Conservation (phyloP, 2,329 filamentous ascomycete species). For the Fusarium nematophilum region DNA sequence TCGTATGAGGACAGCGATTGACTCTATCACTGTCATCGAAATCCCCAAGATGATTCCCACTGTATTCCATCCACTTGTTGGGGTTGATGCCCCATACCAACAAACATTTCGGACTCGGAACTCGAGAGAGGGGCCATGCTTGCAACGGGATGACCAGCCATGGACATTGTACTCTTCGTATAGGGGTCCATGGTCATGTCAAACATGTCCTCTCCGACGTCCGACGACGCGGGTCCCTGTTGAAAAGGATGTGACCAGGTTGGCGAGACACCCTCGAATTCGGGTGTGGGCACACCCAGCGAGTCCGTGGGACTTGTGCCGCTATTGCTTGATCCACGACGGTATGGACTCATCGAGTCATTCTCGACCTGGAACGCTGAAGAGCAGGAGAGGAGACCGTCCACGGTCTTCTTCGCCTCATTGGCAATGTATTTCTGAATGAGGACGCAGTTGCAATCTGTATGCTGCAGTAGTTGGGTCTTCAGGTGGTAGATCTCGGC, state of each 20-base stretch:
- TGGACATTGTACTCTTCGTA: constrained; percentile 23
- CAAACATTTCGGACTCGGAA: constrained; percentile 26
- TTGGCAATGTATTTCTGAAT: constrained; percentile 48
- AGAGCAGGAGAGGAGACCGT: constrained; percentile 33
- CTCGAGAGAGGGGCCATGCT: constrained; percentile 11
- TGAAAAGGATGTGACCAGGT: constrained; percentile 40
- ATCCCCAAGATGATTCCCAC: constrained; percentile 38
- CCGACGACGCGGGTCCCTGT: constrained; percentile 30
- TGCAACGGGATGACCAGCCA: constrained; percentile 23
- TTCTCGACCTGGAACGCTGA: constrained; percentile 26
- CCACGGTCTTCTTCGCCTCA: constrained; percentile 46
- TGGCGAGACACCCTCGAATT: constrained; percentile 35
- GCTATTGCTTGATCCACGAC: constrained; percentile 39
- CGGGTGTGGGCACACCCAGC: constrained; percentile 36
- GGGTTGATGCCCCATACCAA: constrained; percentile 18
- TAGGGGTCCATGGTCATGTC: constrained; percentile 37
- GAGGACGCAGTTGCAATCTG: constrained; percentile 46
- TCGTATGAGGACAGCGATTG: background rate
- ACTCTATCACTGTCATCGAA: constrained; percentile 16
- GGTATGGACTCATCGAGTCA: constrained; percentile 27
- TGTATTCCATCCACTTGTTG: constrained; percentile 20
- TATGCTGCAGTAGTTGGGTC: constrained; percentile 45
- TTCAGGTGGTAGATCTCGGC: constrained; percentile 47
- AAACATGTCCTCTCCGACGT: constrained; percentile 37
- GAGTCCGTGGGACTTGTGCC: constrained; percentile 41